These are phyloP conservation scores for Pseudogymnoascus sp. DNA, from an alignment of 2,329 filamentous ascomycete species.

Conservation along the genomic window DNA sequence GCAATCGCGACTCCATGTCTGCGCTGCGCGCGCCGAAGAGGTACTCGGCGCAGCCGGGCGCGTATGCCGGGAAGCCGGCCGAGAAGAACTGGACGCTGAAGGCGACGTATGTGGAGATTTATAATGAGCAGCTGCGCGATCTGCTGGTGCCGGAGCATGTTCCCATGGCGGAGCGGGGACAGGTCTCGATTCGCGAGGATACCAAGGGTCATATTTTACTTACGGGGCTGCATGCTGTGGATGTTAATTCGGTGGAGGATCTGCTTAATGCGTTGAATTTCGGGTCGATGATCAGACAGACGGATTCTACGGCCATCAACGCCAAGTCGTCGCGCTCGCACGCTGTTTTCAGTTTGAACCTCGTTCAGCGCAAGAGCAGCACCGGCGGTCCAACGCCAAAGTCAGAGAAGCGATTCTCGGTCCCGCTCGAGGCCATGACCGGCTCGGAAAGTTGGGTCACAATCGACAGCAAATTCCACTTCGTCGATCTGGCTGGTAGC, in stretches of 20 bases:
- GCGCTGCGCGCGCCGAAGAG: slow-evolving; percentile 74
- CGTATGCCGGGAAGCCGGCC: slow-evolving; percentile 21
- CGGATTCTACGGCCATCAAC: slow-evolving; percentile 94
- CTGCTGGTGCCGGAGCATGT: slow-evolving; percentile 72
- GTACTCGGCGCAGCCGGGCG: slow-evolving; percentile 51
- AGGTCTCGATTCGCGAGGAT: slow-evolving; percentile 91
- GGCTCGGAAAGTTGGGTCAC: slow-evolving; percentile 66
- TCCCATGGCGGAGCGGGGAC: slow-evolving; percentile 60
- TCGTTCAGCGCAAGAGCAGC: slow-evolving; percentile 74
- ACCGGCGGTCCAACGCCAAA: slow-evolving; percentile 36
- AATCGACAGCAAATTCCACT: slow-evolving; percentile 96
- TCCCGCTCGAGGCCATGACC: slow-evolving; percentile 74
- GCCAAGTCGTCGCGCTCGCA: slow-evolving; percentile 96
- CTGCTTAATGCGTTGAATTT: slow-evolving; percentile 83
- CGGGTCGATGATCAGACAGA: slow-evolving; percentile 90
- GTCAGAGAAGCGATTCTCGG: slow-evolving; percentile 77
- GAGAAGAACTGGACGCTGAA: slow-evolving; percentile 87
- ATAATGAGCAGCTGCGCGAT: slow-evolving; percentile 93
- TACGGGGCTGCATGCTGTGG: slow-evolving; percentile 79
- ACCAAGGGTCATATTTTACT: slow-evolving; percentile 89
- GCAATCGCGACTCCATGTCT: slow-evolving; percentile 61
- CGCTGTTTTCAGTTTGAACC: slow-evolving; percentile 91
- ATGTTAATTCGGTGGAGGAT: slow-evolving; percentile 87
- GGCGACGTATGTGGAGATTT: slow-evolving; percentile 94
- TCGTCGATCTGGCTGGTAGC: slow-evolving; percentile 94